Conservation (phyloP, 768 basidiomycete species). For the Mycena kentingensis region DNA sequence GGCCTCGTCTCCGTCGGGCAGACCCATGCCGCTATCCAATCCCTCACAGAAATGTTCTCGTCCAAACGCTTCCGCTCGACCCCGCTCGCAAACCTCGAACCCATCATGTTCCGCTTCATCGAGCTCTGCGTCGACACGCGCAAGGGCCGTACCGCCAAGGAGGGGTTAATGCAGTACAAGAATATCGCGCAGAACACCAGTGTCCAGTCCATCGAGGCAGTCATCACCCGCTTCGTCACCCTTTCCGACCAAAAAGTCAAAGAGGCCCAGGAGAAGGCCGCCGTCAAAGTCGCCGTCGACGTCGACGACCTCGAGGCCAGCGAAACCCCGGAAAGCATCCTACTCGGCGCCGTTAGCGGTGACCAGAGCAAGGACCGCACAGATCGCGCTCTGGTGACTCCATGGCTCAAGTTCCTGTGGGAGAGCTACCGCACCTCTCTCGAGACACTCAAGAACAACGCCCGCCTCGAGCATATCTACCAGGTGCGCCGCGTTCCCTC, state of each 20-base stretch:
- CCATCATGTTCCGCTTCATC: conserved; percentile 94
- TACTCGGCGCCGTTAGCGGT: conserved; percentile 88
- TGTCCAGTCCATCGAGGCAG: conserved; percentile 88
- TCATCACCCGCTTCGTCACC: conserved; percentile 84
- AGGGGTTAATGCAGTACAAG: conserved; percentile 96
- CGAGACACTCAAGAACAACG: conserved; percentile 95
- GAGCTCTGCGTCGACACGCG: conserved; percentile 95
- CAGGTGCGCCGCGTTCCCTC: conserved; percentile 83
- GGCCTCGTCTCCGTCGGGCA: conserved; percentile 92
- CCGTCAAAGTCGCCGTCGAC: conserved; percentile 73
- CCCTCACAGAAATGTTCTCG: conserved; percentile 88
- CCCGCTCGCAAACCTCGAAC: conserved; percentile 84
- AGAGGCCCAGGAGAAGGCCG: conserved; percentile 86
- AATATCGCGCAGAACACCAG: conserved; percentile 95
- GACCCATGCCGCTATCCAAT: conserved; percentile 86
- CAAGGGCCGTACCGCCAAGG: conserved; percentile 91
- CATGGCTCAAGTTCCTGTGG: conserved; percentile 99
- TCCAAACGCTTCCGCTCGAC: conserved; percentile 94
- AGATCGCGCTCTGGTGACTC: conserved; percentile 91
- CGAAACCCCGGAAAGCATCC: conserved; percentile 90
- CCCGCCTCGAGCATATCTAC: conserved; percentile 88
- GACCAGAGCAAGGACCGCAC: conserved; percentile 91
- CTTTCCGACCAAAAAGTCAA: conserved; percentile 80
- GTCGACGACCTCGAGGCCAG: conserved; percentile 96
- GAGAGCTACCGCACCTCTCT: conserved; percentile 95